phyloP scores from a whole-genome alignment of 345 rosid species.

The Camelina neglecta region DNA sequence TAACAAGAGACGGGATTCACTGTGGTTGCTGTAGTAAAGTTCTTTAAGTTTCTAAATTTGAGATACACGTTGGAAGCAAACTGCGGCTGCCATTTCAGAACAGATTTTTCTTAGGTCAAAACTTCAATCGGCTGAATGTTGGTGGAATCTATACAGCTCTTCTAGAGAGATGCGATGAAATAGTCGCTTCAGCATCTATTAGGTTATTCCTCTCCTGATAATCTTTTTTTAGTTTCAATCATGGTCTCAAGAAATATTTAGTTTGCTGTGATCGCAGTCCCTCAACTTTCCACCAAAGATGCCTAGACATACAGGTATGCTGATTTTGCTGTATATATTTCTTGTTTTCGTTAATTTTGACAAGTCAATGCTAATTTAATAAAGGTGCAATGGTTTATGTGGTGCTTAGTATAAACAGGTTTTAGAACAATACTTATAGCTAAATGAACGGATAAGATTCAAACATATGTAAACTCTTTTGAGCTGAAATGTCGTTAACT shows the following conservation, averaged over 20 bases:
- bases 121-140: too few species aligned
- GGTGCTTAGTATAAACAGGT: background rate
- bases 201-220: too few species aligned
- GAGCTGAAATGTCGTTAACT: slow-evolving; percentile 8
- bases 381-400: background rate
- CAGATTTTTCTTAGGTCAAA: slow-evolving; percentile 39
- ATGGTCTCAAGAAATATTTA: slow-evolving; percentile 13
- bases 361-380: slow-evolving; percentile 1
- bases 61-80: slow-evolving; percentile 88
- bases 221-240: too few species aligned
- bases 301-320: slow-evolving; percentile 71
- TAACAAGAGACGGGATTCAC: slow-evolving; percentile 76
- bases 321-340: background rate
- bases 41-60: slow-evolving; percentile 68
- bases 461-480: background rate
- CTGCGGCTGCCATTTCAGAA: slow-evolving; percentile 71
- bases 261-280: slow-evolving; percentile 93
- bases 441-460: slow-evolving; percentile 12
- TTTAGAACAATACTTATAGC: slow-evolving; percentile 10
- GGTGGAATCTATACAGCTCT: too few species aligned
- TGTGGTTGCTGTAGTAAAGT: slow-evolving; percentile 89
- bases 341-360: background rate
- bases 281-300: slow-evolving; percentile 83
- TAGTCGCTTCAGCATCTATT: too few species aligned
- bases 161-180: too few species aligned